A percentile compares a stretch with the other conserved stretches of the same genome.
Conservation (phyloP, 805 yeast genomes). For the Suhomyces sp. region DNA sequence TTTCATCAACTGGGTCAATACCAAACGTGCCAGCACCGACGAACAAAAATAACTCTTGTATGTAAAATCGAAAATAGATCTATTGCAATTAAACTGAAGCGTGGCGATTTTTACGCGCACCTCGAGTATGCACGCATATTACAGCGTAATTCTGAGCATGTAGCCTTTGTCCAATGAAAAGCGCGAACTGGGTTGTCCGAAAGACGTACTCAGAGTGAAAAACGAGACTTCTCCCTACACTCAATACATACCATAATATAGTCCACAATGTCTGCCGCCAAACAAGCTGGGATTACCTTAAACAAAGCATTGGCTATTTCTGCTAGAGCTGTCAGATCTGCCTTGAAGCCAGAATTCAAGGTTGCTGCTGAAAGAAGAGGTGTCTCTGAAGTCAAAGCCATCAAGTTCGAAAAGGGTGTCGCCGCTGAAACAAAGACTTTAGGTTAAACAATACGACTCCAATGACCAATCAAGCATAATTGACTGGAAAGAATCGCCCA, state of each 20-base stretch:
- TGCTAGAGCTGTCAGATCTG: conserved; percentile 81
- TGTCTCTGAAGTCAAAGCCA: conserved; percentile 67
- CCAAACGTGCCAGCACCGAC: conserved; percentile 37
- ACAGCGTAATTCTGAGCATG: background rate
- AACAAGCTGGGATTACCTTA: conserved; percentile 54
- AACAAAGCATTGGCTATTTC: conserved; percentile 89
- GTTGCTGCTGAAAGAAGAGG: conserved; percentile 72
- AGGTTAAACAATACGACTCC: conserved; percentile 18
- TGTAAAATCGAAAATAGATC: background rate
- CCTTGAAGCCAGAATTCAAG: conserved; percentile 84
- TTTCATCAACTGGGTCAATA: conserved; percentile 72
- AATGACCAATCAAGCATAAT: background rate
- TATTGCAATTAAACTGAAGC: background rate
- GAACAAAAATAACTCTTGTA: background rate
- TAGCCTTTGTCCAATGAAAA: conserved; percentile 1
- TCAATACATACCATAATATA: background rate
- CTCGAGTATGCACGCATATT: background rate
- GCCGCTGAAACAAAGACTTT: conserved; percentile 40
- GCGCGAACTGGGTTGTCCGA: conserved; percentile 4
- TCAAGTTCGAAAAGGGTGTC: conserved; percentile 69
- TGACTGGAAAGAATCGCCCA: background rate
- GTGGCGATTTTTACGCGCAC: conserved; percentile 1
- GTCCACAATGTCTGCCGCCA: conserved; percentile 42
- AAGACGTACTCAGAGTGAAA: conserved; percentile 5
- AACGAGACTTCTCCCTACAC: background rate